A percentile compares a stretch with the other conserved stretches of the same genome.
phyloP scores from a whole-genome alignment of 805 yeast genomes.

The Metschnikowia similis region DNA sequence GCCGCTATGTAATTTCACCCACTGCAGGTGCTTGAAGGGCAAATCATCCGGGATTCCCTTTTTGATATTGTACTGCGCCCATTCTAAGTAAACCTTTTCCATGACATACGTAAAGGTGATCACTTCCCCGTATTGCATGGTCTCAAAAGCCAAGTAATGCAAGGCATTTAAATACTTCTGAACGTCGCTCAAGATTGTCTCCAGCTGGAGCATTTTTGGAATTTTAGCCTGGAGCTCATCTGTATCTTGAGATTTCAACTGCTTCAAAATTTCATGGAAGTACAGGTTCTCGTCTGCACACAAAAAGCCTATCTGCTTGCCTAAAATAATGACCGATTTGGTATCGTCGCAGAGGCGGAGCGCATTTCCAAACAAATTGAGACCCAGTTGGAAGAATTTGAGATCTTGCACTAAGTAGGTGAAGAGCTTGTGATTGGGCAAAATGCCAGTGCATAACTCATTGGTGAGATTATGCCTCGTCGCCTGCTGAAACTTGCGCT shows the following conservation, averaged over 20 bases:
- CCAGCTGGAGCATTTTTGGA: conserved; percentile 16
- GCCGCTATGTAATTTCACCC: conserved; percentile 53
- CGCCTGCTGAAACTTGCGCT: conserved; percentile 23
- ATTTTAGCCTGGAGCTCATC: conserved; percentile 19
- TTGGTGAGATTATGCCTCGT: conserved; percentile 39
- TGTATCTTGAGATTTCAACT: conserved; percentile 19
- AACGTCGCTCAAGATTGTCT: conserved; percentile 30
- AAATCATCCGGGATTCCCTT: conserved; percentile 17
- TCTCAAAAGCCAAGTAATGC: conserved; percentile 22
- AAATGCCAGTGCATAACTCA: conserved; percentile 44
- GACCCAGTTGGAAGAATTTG: conserved; percentile 41
- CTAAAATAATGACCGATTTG: conserved; percentile 34
- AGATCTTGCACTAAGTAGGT: conserved; percentile 48
- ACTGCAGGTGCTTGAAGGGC: conserved; percentile 45
- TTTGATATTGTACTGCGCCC: conserved; percentile 41
- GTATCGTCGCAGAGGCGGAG: conserved; percentile 41
- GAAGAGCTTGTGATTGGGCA: conserved; percentile 38
- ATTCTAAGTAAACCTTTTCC: conserved; percentile 49
- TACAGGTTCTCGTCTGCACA: conserved; percentile 47
- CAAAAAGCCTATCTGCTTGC: conserved; percentile 50
- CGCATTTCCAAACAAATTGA: conserved; percentile 42
- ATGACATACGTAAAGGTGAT: conserved; percentile 43
- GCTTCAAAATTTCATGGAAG: conserved; percentile 26
- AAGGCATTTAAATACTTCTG: conserved; percentile 34
- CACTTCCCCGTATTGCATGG: conserved; percentile 35